These are phyloP conservation scores for Endocalyx cinctus DNA, from an alignment of 2,329 filamentous ascomycete species.

Conservation along the genomic window DNA sequence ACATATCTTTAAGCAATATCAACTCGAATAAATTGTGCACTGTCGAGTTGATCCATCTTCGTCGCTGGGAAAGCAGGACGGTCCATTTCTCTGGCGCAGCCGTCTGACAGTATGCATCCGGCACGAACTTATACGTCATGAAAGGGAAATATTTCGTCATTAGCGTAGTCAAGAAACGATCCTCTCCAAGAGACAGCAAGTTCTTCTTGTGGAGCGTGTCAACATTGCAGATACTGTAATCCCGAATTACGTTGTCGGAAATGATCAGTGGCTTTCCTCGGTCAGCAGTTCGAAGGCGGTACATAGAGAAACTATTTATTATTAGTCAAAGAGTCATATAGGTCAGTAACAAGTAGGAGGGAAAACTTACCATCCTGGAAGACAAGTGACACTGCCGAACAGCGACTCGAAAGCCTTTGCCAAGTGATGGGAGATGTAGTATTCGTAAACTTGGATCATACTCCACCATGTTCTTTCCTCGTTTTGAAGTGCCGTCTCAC, in stretches of 20 bases:
- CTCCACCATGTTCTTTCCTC: constrained; percentile 97
- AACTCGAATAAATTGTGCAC: constrained; percentile 94
- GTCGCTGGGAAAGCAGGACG: constrained; percentile 92
- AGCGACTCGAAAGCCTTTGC: constrained; percentile 96
- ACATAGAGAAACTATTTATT: constrained; percentile 86
- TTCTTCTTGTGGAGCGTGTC: constrained; percentile 94
- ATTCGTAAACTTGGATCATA: constrained; percentile 99
- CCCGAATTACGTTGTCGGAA: constrained; percentile 77
- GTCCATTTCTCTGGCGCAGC: constrained; percentile 93
- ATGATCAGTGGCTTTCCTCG: constrained; percentile 94
- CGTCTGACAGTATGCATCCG: constrained; percentile 88
- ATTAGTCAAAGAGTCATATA: constrained; percentile 30
- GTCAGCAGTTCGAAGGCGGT: constrained; percentile 88
- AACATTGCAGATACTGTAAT: constrained; percentile 84
- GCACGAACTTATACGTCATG: constrained; percentile 95
- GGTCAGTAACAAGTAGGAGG: not conserved
- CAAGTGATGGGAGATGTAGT: constrained; percentile 97
- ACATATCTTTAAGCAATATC: constrained; percentile 86
- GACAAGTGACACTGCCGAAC: constrained; percentile 96
- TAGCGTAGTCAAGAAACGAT: constrained; percentile 85
- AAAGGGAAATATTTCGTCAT: constrained; percentile 97
- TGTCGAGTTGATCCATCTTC: constrained; percentile 99
- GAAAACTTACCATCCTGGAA: constrained; percentile 87
- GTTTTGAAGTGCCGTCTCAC: constrained; percentile 93
- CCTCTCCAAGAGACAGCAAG: constrained; percentile 71